Conservation (phyloP, 2,329 filamentous ascomycete species). For the Fusarium praegraminearum region DNA sequence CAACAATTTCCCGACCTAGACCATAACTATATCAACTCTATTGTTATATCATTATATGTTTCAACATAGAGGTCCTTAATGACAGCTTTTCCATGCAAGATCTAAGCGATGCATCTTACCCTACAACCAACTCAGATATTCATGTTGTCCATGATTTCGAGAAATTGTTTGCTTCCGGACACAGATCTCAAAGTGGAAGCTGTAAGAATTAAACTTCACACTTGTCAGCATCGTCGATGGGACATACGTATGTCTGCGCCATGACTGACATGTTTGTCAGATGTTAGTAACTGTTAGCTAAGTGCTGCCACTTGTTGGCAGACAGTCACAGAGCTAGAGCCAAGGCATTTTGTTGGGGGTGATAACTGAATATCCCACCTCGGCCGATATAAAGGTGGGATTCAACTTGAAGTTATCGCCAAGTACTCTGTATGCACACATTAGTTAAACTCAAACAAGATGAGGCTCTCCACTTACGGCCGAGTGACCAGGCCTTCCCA, state of each 20-base stretch:
- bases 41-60: not conserved
- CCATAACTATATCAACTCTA: not conserved
- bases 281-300: slow-evolving; percentile 8
- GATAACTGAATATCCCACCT: not conserved
- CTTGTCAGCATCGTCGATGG: not conserved
- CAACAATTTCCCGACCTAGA: not conserved
- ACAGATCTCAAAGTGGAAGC: slow-evolving; percentile 14
- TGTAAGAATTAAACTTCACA: slow-evolving; percentile 10
- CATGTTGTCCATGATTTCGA: not conserved
- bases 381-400: slow-evolving; percentile 2
- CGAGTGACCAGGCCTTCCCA: not conserved
- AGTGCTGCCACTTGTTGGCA: not conserved
- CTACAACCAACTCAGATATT: not conserved
- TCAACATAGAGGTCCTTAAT: not conserved
- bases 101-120: slow-evolving; percentile 3
- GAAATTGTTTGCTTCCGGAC: not conserved
- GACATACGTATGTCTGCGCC: slow-evolving; percentile 5
- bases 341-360: not conserved
- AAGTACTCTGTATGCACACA: not conserved
- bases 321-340: not conserved
- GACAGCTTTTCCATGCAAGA: not conserved
- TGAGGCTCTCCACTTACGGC: slow-evolving; percentile 15
- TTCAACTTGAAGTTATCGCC: slow-evolving; percentile 6
- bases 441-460: slow-evolving; percentile 13
- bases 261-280: slow-evolving; percentile 10